These are phyloP conservation scores for Phytopythium delawarense DNA, from an alignment of 352 stramenopile species.

Conservation along the genomic window DNA sequence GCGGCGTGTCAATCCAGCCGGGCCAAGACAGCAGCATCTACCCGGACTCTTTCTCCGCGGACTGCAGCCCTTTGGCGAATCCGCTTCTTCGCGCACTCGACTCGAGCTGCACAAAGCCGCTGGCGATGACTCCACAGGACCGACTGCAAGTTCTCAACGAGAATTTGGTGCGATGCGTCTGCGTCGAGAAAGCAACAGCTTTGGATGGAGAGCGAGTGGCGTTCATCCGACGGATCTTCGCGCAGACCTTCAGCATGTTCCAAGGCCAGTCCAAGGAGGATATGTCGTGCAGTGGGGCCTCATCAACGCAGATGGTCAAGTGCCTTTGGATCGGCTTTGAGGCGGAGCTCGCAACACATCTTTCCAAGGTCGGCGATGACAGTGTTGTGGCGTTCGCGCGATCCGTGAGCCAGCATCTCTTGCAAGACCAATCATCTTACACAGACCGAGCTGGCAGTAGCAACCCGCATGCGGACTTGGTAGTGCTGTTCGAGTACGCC, in stretches of 20 bases:
- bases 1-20: slow-evolving; percentile 25
- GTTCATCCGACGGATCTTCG: slow-evolving; percentile 41
- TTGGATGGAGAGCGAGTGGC: slow-evolving; percentile 33
- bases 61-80: slow-evolving; percentile 28
- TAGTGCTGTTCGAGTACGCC: slow-evolving; percentile 47
- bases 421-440: slow-evolving; percentile 1
- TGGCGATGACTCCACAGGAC: slow-evolving; percentile 26
- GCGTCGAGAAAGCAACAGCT: slow-evolving; percentile 16
- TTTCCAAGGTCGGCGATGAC: neutral
- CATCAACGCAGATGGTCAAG: slow-evolving; percentile 20
- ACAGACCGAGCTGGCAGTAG: neutral
- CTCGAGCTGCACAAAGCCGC: slow-evolving; percentile 6
- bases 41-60: slow-evolving; percentile 8
- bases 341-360: slow-evolving; percentile 16
- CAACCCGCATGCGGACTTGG: slow-evolving; percentile 13
- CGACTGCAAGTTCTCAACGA: slow-evolving; percentile 19
- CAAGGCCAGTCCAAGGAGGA: slow-evolving; percentile 8
- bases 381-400: slow-evolving; percentile 15
- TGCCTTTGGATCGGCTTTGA: slow-evolving; percentile 51
- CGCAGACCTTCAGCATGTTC: slow-evolving; percentile 21
- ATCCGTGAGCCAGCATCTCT: slow-evolving; percentile 31
- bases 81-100: slow-evolving; percentile 49
- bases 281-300: neutral
- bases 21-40: neutral
- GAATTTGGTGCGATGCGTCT: slow-evolving; percentile 19